phyloP scores from a whole-genome alignment of 2,329 filamentous ascomycete species.

The Ophiosphaerella herpotricha region DNA sequence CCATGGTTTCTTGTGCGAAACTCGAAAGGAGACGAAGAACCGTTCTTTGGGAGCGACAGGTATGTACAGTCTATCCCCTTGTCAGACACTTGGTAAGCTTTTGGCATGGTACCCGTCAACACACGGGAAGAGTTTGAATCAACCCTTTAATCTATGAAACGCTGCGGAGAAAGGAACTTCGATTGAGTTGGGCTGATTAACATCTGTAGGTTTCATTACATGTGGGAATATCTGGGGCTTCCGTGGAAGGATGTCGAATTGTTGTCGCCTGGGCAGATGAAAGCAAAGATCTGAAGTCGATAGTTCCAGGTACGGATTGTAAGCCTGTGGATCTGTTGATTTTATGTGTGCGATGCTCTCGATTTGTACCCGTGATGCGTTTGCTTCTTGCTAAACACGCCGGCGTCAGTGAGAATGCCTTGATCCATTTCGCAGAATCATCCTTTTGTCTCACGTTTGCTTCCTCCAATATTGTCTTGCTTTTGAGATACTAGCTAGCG shows the following conservation, averaged over 20 bases:
- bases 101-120: constrained; percentile 14
- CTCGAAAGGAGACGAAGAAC: constrained; percentile 61
- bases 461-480: too few relatives aligned
- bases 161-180: constrained; percentile 6
- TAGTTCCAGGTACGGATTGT: not conserved
- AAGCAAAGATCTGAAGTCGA: constrained; percentile 32
- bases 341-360: too few relatives aligned
- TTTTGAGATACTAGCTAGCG: too few relatives aligned
- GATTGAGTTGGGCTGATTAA: constrained; percentile 14
- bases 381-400: too few relatives aligned
- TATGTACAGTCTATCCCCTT: constrained; percentile 31
- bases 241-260: constrained; percentile 62
- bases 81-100: not conserved
- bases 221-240: constrained; percentile 69
- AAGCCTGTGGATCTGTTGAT: too few relatives aligned
- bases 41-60: constrained; percentile 80
- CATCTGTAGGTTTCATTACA: constrained; percentile 63
- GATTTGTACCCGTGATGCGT: too few relatives aligned
- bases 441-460: too few relatives aligned
- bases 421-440: too few relatives aligned
- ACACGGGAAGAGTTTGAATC: constrained; percentile 6
- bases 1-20: constrained; percentile 76
- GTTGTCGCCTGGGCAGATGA: constrained; percentile 32
- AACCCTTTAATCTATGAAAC: constrained; percentile 21
- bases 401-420: too few relatives aligned